A percentile compares a stretch with the other conserved stretches of the same genome.
Evolutionary conservation across 331 rosid genomes (phyloP).

Genomic region (Arachis monticola): DNA sequence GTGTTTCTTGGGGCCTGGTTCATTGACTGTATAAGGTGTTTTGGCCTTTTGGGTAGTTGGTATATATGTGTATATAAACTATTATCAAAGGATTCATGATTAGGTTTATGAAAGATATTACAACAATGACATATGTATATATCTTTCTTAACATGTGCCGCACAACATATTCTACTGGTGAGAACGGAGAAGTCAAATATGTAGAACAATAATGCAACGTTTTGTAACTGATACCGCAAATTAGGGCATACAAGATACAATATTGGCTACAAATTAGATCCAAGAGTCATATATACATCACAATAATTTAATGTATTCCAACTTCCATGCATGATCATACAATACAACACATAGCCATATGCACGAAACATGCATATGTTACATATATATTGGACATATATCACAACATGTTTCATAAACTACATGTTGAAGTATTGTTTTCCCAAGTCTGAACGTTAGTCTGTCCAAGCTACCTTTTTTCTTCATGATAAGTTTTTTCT

Average conservation of each 20-base stretch:
- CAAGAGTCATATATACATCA: neutral
- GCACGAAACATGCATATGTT: neutral
- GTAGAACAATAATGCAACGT: neutral
- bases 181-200: slow-evolving; percentile 1
- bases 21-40: neutral
- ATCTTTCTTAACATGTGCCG: neutral
- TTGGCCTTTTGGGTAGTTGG: neutral
- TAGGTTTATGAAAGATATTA: neutral
- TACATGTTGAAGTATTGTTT: slow-evolving; percentile 1
- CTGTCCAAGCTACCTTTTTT: neutral
- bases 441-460: neutral
- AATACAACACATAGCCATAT: neutral
- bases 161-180: neutral
- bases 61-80: too few relatives aligned
- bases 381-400: neutral
- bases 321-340: neutral
- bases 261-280: neutral
- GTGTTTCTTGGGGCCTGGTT: slow-evolving; percentile 6
- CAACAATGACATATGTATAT: neutral
- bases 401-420: neutral
- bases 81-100: neutral
- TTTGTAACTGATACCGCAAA: neutral
- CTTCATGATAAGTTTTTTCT: neutral
- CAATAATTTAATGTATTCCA: neutral
- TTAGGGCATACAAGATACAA: neutral